Conservation (phyloP, 208 protist genomes). For the Trypanosomatidae sp. region DNA sequence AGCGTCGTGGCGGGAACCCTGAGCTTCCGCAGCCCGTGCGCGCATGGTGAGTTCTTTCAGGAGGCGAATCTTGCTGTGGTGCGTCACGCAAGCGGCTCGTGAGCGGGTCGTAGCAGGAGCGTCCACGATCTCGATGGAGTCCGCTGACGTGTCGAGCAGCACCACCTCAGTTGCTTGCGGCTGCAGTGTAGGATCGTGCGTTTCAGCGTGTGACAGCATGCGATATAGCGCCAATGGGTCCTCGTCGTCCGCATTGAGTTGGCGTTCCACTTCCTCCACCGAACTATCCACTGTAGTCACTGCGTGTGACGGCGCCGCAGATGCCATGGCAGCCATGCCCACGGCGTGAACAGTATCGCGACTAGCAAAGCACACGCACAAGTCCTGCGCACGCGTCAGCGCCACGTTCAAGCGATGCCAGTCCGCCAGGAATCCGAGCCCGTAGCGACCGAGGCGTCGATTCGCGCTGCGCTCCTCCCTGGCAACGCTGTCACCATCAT, state of each 20-base stretch:
- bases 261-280: slow-evolving; percentile 20
- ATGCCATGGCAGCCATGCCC: slow-evolving; percentile 17
- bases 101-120: neutral
- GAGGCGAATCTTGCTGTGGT: neutral
- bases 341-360: slow-evolving; percentile 37
- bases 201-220: slow-evolving; percentile 48
- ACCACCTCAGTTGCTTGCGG: neutral
- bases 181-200: slow-evolving; percentile 10
- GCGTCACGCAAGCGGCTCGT: slow-evolving; percentile 5
- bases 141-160: neutral
- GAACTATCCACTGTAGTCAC: slow-evolving; percentile 25
- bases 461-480: slow-evolving; percentile 21
- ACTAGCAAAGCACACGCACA: slow-evolving; percentile 80
- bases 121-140: slow-evolving; percentile 10
- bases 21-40: neutral
- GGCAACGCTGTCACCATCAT: neutral
- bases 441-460: slow-evolving; percentile 16
- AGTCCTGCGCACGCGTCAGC: slow-evolving; percentile 89
- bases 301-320: neutral
- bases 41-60: slow-evolving; percentile 13
- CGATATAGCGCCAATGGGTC: slow-evolving; percentile 57
- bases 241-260: slow-evolving; percentile 38
- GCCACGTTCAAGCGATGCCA: slow-evolving; percentile 92
- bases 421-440: slow-evolving; percentile 91
- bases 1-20: neutral